Evolutionary conservation across 305 asterid species (phyloP), one percentile per base, ranked within the genome.

Genomic region (Rubia balearica): DNA sequence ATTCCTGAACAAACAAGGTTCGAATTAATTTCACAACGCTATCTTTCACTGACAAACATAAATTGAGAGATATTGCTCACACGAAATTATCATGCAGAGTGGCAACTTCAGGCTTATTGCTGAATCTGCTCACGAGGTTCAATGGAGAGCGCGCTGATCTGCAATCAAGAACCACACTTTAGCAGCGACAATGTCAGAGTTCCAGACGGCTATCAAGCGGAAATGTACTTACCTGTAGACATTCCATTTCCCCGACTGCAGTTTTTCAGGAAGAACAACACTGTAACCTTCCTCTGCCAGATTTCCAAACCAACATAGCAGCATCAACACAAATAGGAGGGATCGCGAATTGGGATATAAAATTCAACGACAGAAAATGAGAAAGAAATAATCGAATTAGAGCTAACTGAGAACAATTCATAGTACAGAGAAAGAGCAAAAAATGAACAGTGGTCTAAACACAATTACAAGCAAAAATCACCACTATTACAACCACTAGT

Each of bases 181-280:
- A 68, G 61, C 48, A 22, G 70, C 19, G 1, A 64, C 66, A 57
- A 27, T 48, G 16, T 22, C n/a, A 67, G 8, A 61, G 72, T 42
- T 11, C 53, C 43, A 76, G 49, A 74, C 17, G 33, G 62, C 71
- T 16, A 61, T 61, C 22, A 30, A 27, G 43, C 24, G 9, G 61
- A 55, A 22, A 41, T 45, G 17, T 56, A 45, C 53, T 17, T 40
- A 84, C 91, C 91, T 86, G 83, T 86, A 77, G 12, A 88, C 92
- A 73, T 88, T 82, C 92, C 95, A 88, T 70, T 83, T 83, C 68
- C 95, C 95, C 27, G 83, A 79, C 70, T 79, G 80, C 80, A 86
- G 70, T 81, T 85, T 80, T 73, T 88, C 92, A 0, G 92, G 95
- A 65, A 88, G 87, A 75, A 80, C 85, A 13, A 81, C 79, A 79